Base-by-base conservation (phyloP, 495 filamentous ascomycete genomes). In the Elaphomyces granulatus region DNA sequence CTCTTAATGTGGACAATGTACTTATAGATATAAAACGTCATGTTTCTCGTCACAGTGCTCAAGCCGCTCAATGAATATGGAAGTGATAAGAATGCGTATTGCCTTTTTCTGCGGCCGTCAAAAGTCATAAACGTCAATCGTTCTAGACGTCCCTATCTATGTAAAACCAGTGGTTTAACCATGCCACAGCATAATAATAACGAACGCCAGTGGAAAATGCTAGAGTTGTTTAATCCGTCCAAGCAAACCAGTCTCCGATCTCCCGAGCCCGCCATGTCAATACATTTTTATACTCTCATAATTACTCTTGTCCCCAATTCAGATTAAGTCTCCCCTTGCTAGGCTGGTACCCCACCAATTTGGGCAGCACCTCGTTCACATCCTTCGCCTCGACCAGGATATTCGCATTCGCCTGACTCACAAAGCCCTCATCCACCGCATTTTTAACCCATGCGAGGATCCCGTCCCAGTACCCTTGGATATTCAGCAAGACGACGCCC, bases 381-480 rank as follows among this genome's bases (percentile, higher is more conserved):
- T 63, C 68, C 47, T 63, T 67, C 12, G 83, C 88, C 61, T 88
- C 81, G 0, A 77, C 78, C 47, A 96, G 44, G 46, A 98, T 95
- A 0, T 65, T 60, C 26, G 61, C 72, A 60, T 85, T 90, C 15
- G 57, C 70, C 18, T 57, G 49, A 31, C 70, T 68, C 21, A 98
- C 76, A 46, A 90, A 94, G 0, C 85, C 86, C 14, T 76, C 68
- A 33, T 70, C 54, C 4, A 93, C 83, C 4, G 84, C 77, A 43
- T 74, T 83, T 47, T 68, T 68, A 43, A 94, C 78, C 90, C 92
- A 96, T 9, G 63, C 50, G 43, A 93, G 46, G 41, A 98, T 56
- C 3, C 86, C 86, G 64, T 93, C 77, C 67, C 87, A 98, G 55
- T 88, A 96, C 1, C 87, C 87, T 38, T 84, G 77, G 20, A 88